Evolutionary conservation across 2,329 filamentous ascomycete species (phyloP), one percentile per base, ranked within the genome.

Genomic region (Xylariaceae sp.): DNA sequence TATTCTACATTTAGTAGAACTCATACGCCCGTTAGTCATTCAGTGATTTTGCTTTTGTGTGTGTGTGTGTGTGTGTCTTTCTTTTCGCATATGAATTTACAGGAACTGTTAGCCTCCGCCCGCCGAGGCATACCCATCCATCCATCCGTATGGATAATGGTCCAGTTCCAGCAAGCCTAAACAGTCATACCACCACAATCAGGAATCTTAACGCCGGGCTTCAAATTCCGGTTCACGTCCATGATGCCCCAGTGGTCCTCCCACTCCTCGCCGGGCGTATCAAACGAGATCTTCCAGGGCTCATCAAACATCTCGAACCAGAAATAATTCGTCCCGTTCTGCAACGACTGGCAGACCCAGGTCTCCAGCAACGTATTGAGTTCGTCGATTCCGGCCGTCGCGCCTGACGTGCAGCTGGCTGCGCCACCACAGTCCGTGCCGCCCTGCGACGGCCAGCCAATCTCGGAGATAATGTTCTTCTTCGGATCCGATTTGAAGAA

Each of bases 221-320:
- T 97, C 66, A 97, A 77, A 42, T 92, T 90, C 59, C 93, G 85
- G 69, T 91, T 82, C 2, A 90, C 82, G 67, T 95, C 90, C 85
- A 97, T 87, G 11, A 97, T 76, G 8, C 94, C 93, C 93, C 93
- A 97, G 73, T 96, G 89, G 72, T 96, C 90, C 77, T 97, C 93
- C 92, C 92, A 97, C 55, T 89, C 81, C 76, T 93, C 80, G 47
- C 80, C 77, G 59, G 75, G 74, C 4, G 78, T 78, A 73, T 97
- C 88, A 76, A 86, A 96, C 15, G 74, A 70, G 57, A 88, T 78
- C 77, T 97, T 97, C 93, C 93, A 97, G 2, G 92, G 92, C 79
- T 97, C 93, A 72, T 97, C 93, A 72, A 97, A 97, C 8, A 92
- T 91, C 71, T 92, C 90, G 73, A 97, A 97, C 93, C 93, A 97